These are phyloP conservation scores for Monilinia fructigena DNA, from an alignment of 2,329 filamentous ascomycete genomes.

Conservation along the genomic window DNA sequence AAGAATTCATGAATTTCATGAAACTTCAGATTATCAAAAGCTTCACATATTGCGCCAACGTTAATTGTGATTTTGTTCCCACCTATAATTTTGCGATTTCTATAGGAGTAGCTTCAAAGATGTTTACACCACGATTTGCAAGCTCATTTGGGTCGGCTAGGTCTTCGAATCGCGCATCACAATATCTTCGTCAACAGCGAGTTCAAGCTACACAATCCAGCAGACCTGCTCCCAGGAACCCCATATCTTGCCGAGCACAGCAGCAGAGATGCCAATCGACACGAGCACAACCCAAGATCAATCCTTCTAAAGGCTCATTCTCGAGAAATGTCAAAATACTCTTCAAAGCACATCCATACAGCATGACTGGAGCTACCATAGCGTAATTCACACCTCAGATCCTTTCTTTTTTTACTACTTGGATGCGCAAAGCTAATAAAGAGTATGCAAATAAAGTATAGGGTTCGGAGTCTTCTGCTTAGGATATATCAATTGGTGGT, in stretches of 20 bases:
- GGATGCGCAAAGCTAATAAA: constrained; percentile 13
- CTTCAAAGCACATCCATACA: constrained; percentile 36
- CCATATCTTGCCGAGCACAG: constrained; percentile 25
- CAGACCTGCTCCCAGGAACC: constrained; percentile 15
- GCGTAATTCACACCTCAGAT: constrained; percentile 29
- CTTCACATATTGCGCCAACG: neutral
- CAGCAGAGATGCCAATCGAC: constrained; percentile 35
- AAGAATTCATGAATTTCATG: constrained; percentile 4
- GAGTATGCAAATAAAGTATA: constrained; percentile 31
- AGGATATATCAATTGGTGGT: constrained; percentile 38
- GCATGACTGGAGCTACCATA: constrained; percentile 34
- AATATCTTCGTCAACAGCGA: constrained; percentile 36
- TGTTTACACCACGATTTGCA: constrained; percentile 35
- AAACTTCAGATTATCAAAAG: constrained; percentile 4
- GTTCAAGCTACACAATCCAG: constrained; percentile 24
- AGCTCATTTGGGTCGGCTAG: constrained; percentile 28
- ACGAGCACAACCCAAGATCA: constrained; percentile 17
- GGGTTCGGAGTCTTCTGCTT: constrained; percentile 32
- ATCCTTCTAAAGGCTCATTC: constrained; percentile 8
- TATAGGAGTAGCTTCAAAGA: constrained; percentile 22
- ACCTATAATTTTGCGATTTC: neutral
- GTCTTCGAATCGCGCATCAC: constrained; percentile 28
- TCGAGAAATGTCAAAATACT: constrained; percentile 29
- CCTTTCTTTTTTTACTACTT: neutral
- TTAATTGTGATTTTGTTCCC: constrained; percentile 1